These are phyloP conservation scores for Sonneratia alba DNA, from an alignment of 345 rosid species.

Conservation along the genomic window DNA sequence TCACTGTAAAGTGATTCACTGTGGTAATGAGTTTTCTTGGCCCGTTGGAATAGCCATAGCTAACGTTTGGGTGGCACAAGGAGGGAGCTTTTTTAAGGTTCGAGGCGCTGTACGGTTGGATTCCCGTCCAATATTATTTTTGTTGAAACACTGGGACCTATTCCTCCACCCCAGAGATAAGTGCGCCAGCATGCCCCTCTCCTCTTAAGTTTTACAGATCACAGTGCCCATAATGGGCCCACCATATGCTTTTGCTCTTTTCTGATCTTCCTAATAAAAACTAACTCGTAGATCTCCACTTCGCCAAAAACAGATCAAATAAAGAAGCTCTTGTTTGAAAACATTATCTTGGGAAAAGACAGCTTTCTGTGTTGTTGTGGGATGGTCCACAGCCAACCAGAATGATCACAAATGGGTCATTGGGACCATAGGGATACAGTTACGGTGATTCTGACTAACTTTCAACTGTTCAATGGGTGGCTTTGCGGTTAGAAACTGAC, in stretches of 20 bases:
- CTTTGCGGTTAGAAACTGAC: constrained; percentile 30
- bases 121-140: neutral
- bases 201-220: neutral
- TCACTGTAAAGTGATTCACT: no score
- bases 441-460: neutral
- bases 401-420: no score
- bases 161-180: constrained; percentile 1
- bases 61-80: neutral
- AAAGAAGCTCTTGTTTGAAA: neutral
- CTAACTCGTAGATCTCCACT: neutral
- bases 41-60: neutral
- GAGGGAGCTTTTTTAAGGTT: neutral
- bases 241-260: neutral
- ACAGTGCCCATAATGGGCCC: neutral
- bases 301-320: neutral
- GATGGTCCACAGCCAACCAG: no score
- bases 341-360: constrained; percentile 1
- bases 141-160: constrained; percentile 4
- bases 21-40: no score
- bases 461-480: neutral
- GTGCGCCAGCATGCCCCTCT: neutral
- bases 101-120: neutral
- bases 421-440: neutral
- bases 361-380: no score
- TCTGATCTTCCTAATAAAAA: neutral